A percentile compares a stretch with the other conserved stretches of the same genome.
Evolutionary conservation across 768 basidiomycete genomes (phyloP).

Genomic region (Fomitopsis serialis): DNA sequence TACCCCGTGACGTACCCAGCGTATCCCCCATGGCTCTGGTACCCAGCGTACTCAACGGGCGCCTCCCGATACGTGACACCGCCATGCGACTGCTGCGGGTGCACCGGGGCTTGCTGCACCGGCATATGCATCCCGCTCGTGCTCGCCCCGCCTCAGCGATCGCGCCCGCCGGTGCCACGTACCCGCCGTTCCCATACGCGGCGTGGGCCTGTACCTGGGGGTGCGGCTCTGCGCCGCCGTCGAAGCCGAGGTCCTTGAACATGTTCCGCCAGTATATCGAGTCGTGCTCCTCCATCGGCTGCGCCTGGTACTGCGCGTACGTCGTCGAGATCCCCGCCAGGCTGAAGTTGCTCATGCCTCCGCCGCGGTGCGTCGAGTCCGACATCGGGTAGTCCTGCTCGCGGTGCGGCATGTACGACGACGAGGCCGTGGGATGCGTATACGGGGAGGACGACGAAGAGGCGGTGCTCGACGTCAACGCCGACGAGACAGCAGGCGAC

Average conservation of each 20-base stretch:
- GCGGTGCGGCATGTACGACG: neutral
- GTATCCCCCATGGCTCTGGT: neutral
- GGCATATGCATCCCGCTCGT: neutral
- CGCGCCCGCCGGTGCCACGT: neutral
- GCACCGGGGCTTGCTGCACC: neutral
- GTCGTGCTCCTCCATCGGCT: conserved; percentile 41
- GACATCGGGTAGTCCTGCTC: neutral
- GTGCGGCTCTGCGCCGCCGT: conserved; percentile 30
- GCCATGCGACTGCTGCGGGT: neutral
- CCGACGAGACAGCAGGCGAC: neutral
- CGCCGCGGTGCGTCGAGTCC: neutral
- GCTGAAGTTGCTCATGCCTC: neutral
- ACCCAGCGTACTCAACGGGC: neutral
- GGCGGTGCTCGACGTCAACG: neutral
- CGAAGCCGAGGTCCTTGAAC: conserved; percentile 70
- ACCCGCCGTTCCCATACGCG: neutral
- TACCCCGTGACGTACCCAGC: neutral
- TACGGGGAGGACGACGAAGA: neutral
- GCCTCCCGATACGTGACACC: neutral
- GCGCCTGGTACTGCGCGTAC: conserved; percentile 5
- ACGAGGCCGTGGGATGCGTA: neutral
- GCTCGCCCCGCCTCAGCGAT: neutral
- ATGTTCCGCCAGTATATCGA: conserved; percentile 70
- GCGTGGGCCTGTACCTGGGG: neutral
- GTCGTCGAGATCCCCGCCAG: neutral